Evolutionary conservation across 2,329 filamentous ascomycete species (phyloP).

Genomic region (Orbilia blumenaviensis): DNA sequence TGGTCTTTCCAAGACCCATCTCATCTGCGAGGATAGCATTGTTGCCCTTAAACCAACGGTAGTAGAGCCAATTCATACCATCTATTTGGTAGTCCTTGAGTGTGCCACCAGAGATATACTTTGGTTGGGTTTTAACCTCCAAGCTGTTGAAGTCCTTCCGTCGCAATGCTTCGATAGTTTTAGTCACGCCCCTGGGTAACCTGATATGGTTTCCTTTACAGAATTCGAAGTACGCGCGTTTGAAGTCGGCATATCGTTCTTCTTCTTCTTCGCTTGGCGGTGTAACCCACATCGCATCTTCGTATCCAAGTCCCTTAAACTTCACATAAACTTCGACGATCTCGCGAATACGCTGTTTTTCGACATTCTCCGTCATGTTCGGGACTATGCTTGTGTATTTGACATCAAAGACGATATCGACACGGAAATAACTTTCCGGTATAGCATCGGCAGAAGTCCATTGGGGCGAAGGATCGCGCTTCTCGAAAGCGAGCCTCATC

Average conservation of each 20-base stretch:
- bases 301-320: slow-evolving; percentile 89
- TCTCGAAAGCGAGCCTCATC: slow-evolving; percentile 80
- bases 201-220: slow-evolving; percentile 80
- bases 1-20: slow-evolving; percentile 97
- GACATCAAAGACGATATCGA: slow-evolving; percentile 89
- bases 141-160: slow-evolving; percentile 71
- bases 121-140: slow-evolving; percentile 76
- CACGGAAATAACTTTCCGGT: slow-evolving; percentile 82
- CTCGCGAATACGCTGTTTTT: slow-evolving; percentile 75
- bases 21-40: slow-evolving; percentile 95
- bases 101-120: slow-evolving; percentile 76
- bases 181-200: slow-evolving; percentile 69
- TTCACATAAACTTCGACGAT: slow-evolving; percentile 83
- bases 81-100: slow-evolving; percentile 94
- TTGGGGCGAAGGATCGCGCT: slow-evolving; percentile 72
- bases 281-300: slow-evolving; percentile 67
- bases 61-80: slow-evolving; percentile 79
- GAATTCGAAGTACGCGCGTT: slow-evolving; percentile 84
- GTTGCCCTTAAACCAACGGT: slow-evolving; percentile 81
- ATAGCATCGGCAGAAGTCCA: slow-evolving; percentile 80
- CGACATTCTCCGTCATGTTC: slow-evolving; percentile 68
- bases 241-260: slow-evolving; percentile 80
- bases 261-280: slow-evolving; percentile 54
- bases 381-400: slow-evolving; percentile 69
- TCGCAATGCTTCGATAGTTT: slow-evolving; percentile 75